A percentile compares a stretch with the other conserved stretches of the same genome.
phyloP scores from a whole-genome alignment of 2,329 filamentous ascomycete genomes.

The Ophiocordyceps camponoti-rufipedis region DNA sequence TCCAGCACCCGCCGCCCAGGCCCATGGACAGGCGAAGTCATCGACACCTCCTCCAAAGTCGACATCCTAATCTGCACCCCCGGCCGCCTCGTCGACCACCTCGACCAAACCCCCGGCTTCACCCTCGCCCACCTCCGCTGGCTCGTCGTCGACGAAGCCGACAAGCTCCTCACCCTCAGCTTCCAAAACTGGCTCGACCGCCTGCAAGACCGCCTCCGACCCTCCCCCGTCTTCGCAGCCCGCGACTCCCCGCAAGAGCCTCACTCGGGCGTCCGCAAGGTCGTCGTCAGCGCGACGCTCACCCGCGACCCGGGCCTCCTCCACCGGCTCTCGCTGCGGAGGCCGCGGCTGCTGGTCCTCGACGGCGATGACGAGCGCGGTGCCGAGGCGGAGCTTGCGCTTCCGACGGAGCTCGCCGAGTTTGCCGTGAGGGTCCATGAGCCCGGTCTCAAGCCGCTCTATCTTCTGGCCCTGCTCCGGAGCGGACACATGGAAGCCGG shows the following conservation, averaged over 20 bases:
- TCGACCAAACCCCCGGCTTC: conserved; percentile 71
- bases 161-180: conserved; percentile 76
- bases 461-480: conserved; percentile 60
- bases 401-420: conserved; percentile 49
- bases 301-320: conserved; percentile 71
- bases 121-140: conserved; percentile 61
- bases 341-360: conserved; percentile 61
- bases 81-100: conserved; percentile 78
- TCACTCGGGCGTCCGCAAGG: conserved; percentile 47
- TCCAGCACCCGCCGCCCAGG: conserved; percentile 13
- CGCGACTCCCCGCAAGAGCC: conserved; percentile 35
- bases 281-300: conserved; percentile 84
- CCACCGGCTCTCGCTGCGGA: conserved; percentile 49
- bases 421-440: conserved; percentile 50
- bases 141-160: conserved; percentile 87
- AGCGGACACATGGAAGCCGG: conserved; percentile 26
- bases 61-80: conserved; percentile 87
- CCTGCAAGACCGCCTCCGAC: conserved; percentile 44
- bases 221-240: conserved; percentile 24
- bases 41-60: conserved; percentile 50
- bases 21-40: conserved; percentile 31
- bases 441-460: conserved; percentile 59
- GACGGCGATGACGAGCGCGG: conserved; percentile 24
- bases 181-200: conserved; percentile 80
- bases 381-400: conserved; percentile 16